Conservation (phyloP, 331 rosid genomes). For the Spiraea crenata region DNA sequence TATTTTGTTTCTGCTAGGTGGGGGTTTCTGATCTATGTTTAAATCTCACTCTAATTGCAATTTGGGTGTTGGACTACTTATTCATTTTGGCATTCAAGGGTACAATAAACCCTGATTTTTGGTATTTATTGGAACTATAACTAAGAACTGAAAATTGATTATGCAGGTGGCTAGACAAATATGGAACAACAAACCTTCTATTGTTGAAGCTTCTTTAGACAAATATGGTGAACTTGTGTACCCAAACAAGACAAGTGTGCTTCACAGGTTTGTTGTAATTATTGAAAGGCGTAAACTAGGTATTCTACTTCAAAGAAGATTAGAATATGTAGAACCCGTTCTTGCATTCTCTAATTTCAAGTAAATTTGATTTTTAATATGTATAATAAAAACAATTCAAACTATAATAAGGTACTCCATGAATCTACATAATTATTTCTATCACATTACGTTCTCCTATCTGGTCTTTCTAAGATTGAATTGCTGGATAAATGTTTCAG, state of each 20-base stretch:
- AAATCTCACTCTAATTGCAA: no score
- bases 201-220: slow-evolving; percentile 69
- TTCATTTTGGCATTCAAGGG: no score
- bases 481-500: slow-evolving; percentile 69
- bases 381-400: not conserved
- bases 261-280: slow-evolving; percentile 55
- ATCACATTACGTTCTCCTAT: slow-evolving; percentile 11
- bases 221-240: slow-evolving; percentile 63
- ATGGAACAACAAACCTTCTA: no score
- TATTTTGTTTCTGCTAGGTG: no score
- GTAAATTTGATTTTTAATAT: not conserved
- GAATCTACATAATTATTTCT: not conserved
- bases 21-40: no score
- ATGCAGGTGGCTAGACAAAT: no score
- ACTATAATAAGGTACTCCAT: not conserved
- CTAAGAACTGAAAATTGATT: no score
- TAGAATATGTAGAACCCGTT: not conserved
- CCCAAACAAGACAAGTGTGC: slow-evolving; percentile 46
- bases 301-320: not conserved
- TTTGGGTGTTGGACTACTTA: no score
- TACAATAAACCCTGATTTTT: no score
- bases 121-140: no score
- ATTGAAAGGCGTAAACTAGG: not conserved
- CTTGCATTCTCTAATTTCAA: not conserved
- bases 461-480: slow-evolving; percentile 57